Percentiles rank a stretch among this genome's conserved stretches.
phyloP scores from a whole-genome alignment of 257 asterid species.

The Anisodus acutangulus region DNA sequence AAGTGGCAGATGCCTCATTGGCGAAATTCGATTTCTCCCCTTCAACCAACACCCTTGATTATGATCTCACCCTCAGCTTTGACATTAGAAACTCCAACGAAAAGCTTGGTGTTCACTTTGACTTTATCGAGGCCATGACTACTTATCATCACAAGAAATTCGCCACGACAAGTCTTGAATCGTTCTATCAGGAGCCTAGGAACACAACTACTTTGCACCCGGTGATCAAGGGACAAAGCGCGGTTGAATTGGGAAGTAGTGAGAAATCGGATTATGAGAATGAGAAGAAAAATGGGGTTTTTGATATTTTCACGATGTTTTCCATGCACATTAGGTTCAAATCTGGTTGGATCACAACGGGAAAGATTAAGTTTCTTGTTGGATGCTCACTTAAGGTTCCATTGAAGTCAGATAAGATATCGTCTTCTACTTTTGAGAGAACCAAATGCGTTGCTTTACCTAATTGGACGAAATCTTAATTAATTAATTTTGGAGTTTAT shows the following conservation, averaged over 20 bases:
- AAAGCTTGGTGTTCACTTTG: slow-evolving; percentile 78
- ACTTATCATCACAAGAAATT: slow-evolving; percentile 59
- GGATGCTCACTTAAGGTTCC: slow-evolving; percentile 68
- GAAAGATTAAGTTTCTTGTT: slow-evolving; percentile 59
- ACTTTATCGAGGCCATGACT: slow-evolving; percentile 63
- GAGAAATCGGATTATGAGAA: slow-evolving; percentile 45
- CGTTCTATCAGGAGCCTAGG: slow-evolving; percentile 61
- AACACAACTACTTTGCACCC: slow-evolving; percentile 45
- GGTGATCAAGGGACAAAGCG: slow-evolving; percentile 47
- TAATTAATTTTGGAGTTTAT: background rate
- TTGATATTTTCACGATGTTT: slow-evolving; percentile 56
- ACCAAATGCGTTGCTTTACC: slow-evolving; percentile 51
- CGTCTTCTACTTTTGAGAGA: slow-evolving; percentile 43
- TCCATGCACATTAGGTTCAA: slow-evolving; percentile 49
- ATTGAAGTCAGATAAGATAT: slow-evolving; percentile 50
- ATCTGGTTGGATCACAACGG: slow-evolving; percentile 53
- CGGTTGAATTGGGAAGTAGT: slow-evolving; percentile 39
- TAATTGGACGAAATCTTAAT: background rate
- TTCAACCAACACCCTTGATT: slow-evolving; percentile 59
- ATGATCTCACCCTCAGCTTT: slow-evolving; percentile 62
- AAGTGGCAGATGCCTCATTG: slow-evolving; percentile 62
- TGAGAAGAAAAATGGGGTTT: slow-evolving; percentile 44
- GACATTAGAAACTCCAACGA: slow-evolving; percentile 77
- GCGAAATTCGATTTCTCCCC: slow-evolving; percentile 54
- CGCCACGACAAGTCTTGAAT: slow-evolving; percentile 34